Base-by-base conservation (phyloP, 208 protist genomes). In the Trypanosoma platydactyli region DNA sequence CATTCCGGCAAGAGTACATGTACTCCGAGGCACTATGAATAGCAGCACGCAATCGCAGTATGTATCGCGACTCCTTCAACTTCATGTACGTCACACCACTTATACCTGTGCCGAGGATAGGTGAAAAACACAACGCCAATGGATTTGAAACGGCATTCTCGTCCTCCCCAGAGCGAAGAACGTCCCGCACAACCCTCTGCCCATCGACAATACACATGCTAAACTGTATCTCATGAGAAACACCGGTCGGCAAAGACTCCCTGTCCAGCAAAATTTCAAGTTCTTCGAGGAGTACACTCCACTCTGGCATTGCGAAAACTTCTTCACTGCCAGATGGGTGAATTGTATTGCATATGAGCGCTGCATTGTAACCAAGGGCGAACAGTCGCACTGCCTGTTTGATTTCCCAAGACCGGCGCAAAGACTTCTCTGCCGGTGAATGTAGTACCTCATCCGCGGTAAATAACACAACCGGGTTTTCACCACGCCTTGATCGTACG, bases 161-260 rank as follows among this genome's bases (percentile, higher is more conserved):
- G 4, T 59, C 35, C 29, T 44, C 30, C n/a, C 25, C 15, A 38
- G 5, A 16, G 3, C 27, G 27, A 38, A 59, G 24, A 16, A 59
- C 7, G 42, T 59, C 54, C 35, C 35, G n/a, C 4, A 59, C 5
- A 45, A 59, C 33, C n/a, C 42, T 33, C 4, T 59, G 18, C 1
- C 54, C 54, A 13, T 45, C 35, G 5, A 59, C 18, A 7, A 59
- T 25, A 44, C 54, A 59, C 33, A 59, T 24, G 29, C 54, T 59
- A 44, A 59, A 59, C 11, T 59, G 54, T 20, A 59, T 44, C 18
- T 59, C 54, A 44, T 44, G 35, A 45, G 6, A 42, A 22, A 13
- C 7, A 29, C 54, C 54, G 4, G 22, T 59, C 2, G 49, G 49
- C 35, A 27, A 24, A 4, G n/a, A 13, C 24, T 59, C 35, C 18